Base-by-base conservation (phyloP, 331 rosid species). In the Stylosanthes scabra region DNA sequence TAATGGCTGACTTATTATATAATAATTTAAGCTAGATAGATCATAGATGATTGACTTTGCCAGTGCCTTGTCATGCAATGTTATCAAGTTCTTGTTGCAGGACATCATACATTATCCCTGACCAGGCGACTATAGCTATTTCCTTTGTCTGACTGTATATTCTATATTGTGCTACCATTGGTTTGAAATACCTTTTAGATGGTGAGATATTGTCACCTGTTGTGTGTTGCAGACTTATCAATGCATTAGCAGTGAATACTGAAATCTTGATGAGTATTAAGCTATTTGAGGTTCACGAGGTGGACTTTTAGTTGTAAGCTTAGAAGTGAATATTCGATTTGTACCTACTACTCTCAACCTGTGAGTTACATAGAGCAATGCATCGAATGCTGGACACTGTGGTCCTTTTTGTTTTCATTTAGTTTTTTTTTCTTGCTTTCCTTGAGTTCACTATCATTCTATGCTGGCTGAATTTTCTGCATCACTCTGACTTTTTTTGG, bases 401-500 rank as follows among this genome's bases (percentile, higher is more conserved):
- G 55, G 4, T 71, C 20, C 20, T 29, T 42, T 52, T 46, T 46
- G 1, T 41, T 28, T 6, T n/a, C 28, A 7, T 20, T 20, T 20
- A 20, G 25, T 20, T 20, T 20, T 47, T 71, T 45, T 9, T 27
- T 28, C 3, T n/a, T 13, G 7, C 28, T 64, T 71, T 11, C 31
- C 25, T 1, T 6, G 34, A 55, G 16, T 75, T 60, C 39, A 55
- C 57, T 47, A 41, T 63, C 70, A 40, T 63, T 3, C 7, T 16
- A 40, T 63, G 6, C 7, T 16, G 2, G 44, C 11, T 58, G 71
- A 63, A 45, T 31, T 63, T 80, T 73, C 70, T 28, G 27, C 37
- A 15, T 66, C 63, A 76, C 55, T 79, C 77, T 67, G 74, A 45
- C 55, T 7, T 57, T 67, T 9, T 81, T 56, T 82, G 78, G 60